Evolutionary conservation across 1,284 basidiomycete genomes (phyloP).

Genomic region (Phlebopus sp.): DNA sequence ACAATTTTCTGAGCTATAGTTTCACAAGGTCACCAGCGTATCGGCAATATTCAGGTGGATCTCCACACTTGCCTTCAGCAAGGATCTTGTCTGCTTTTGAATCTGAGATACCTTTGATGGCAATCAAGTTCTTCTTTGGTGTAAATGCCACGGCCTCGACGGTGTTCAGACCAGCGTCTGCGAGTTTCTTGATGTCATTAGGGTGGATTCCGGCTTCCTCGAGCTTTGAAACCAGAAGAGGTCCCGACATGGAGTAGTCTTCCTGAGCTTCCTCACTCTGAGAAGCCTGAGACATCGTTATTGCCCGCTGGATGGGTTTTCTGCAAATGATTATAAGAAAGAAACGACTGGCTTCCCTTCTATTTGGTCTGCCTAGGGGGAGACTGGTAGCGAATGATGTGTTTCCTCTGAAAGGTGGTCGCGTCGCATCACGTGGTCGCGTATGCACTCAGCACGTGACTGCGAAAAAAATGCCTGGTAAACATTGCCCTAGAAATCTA

Average conservation of each 20-base stretch:
- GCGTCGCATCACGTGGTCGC: slow-evolving; percentile 33
- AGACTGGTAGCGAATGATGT: too few relatives aligned
- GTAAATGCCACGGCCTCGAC: slow-evolving; percentile 97
- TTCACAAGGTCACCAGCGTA: slow-evolving; percentile 11
- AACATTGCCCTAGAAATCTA: background rate
- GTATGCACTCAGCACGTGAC: slow-evolving; percentile 15
- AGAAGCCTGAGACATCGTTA: slow-evolving; percentile 43
- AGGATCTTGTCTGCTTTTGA: slow-evolving; percentile 98
- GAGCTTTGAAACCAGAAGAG: slow-evolving; percentile 80
- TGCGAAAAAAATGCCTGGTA: too few relatives aligned
- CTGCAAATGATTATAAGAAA: too few relatives aligned
- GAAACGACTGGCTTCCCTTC: too few relatives aligned
- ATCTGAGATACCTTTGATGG: slow-evolving; percentile 97
- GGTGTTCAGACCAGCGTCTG: slow-evolving; percentile 92
- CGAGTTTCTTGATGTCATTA: slow-evolving; percentile 94
- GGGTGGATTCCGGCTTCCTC: slow-evolving; percentile 89
- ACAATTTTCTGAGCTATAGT: slow-evolving; percentile 88
- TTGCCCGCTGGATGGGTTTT: slow-evolving; percentile 32
- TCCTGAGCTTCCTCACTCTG: slow-evolving; percentile 52
- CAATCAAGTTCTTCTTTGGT: slow-evolving; percentile 89
- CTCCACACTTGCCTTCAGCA: slow-evolving; percentile 68
- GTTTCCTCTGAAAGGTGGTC: slow-evolving; percentile 3
- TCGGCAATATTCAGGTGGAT: slow-evolving; percentile 2
- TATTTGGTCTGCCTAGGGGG: too few relatives aligned
- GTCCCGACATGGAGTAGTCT: slow-evolving; percentile 66